Percentiles rank a stretch among this genome's conserved stretches.
These are phyloP conservation scores for Escallonia herrerae DNA, from an alignment of 129 eudicot genomes.

Conservation along the genomic window DNA sequence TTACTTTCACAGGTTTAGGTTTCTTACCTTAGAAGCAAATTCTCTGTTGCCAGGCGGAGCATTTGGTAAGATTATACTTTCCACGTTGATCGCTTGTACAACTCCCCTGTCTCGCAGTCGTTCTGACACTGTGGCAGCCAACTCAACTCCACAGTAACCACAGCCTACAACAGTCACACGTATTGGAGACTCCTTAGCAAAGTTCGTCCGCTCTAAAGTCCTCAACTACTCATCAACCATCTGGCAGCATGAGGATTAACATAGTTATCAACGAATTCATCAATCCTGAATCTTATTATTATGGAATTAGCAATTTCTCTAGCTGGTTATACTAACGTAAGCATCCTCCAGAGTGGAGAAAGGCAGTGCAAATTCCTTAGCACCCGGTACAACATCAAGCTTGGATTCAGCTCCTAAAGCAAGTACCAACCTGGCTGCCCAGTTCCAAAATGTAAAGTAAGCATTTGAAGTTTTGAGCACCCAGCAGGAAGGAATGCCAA, in stretches of 20 bases:
- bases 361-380: constrained; percentile 75
- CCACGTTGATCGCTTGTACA: constrained; percentile 80
- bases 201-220: constrained; percentile 59
- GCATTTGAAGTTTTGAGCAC: background rate
- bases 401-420: constrained; percentile 94
- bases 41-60: constrained; percentile 91
- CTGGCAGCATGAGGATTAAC: constrained; percentile 35
- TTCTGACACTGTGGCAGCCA: constrained; percentile 92
- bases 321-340: constrained; percentile 47
- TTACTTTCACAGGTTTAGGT: background rate
- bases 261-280: background rate
- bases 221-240: constrained; percentile 62
- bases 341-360: constrained; percentile 94
- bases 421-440: constrained; percentile 99
- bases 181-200: constrained; percentile 54
- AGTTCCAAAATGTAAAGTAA: constrained; percentile 33
- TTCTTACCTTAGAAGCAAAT: constrained; percentile 79
- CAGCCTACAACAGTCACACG: constrained; percentile 90
- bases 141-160: constrained; percentile 93
- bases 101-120: constrained; percentile 77
- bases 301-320: background rate
- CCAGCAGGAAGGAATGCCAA: too few species aligned
- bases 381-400: constrained; percentile 86
- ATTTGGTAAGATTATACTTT: constrained; percentile 55
- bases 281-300: constrained; percentile 3